Base-by-base conservation (phyloP, 768 basidiomycete species). In the Podaxis sp. region DNA sequence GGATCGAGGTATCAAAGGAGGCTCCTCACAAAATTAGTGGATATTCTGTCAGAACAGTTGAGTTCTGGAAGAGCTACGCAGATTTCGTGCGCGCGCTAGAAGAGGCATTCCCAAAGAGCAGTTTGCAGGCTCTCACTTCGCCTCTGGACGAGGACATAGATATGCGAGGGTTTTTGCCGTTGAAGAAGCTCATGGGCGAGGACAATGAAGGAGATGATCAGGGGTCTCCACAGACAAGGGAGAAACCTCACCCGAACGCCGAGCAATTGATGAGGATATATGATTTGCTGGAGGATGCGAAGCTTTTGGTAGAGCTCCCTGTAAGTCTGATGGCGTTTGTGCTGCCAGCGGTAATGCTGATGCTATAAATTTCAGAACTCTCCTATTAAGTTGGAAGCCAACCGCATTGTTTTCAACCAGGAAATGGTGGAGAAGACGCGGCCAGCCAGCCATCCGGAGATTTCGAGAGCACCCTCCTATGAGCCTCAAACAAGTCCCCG, bases 231-330 rank as follows among this genome's bases (percentile, higher is more conserved):
- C 67, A 76, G 63, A 69, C 72, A 51, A 66, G 66, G 63, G 78
- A 73, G 67, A 76, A 82, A 65, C 81, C 80, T 39, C 84, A 99
- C 76, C 97, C 97, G 7, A 99, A 99, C 68, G 95, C 92, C 63
- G 95, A 96, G 78, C 92, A 96, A 68, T 76, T 99, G 48, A 96
- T 98, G 93, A 82, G 97, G 66, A 91, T 99, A 63, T 82, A 85
- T 52, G 96, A 97, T 75, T 77, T 97, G 46, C 78, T 95, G 52
- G 75, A 81, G 13, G 94, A 97, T 69, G 90, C 89, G 0, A 80
- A 76, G 65, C 73, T 77, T 4, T 72, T 96, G 24, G 82, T 83
- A 26, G 79, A 81, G 61, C 75, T 83, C 60, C 82, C 87, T 79
- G 92, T 91, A 64, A 62, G 79, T 74, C 42, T 68, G 5, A 33